phyloP scores from a whole-genome alignment of 2,329 filamentous ascomycete species.

The Neopestalotiopsis rosae region DNA sequence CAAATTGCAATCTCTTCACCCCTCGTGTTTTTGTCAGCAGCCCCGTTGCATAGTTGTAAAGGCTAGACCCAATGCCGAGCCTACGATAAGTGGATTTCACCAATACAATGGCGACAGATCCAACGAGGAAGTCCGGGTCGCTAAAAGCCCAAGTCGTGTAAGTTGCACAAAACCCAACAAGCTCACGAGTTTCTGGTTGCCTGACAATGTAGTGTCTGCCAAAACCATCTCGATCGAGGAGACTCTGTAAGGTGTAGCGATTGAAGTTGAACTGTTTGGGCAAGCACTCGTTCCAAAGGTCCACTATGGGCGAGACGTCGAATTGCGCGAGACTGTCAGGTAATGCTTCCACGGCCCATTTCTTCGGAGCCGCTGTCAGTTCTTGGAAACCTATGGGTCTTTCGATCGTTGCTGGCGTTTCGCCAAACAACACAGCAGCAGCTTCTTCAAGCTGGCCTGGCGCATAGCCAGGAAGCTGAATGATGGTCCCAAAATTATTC shows the following conservation, averaged over 20 bases:
- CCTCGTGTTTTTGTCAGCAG: conserved; percentile 56
- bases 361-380: conserved; percentile 35
- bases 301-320: conserved; percentile 43
- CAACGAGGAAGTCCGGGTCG: conserved; percentile 56
- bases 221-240: conserved; percentile 61
- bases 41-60: conserved; percentile 57
- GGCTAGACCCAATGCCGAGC: conserved; percentile 56
- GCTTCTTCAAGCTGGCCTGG: conserved; percentile 52
- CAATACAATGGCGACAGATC: conserved; percentile 59
- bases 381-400: conserved; percentile 22
- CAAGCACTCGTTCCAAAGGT: conserved; percentile 53
- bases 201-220: conserved; percentile 62
- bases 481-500: conserved; percentile 54
- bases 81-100: conserved; percentile 53
- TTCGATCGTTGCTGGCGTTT: conserved; percentile 26
- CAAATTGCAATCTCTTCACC: conserved; percentile 60
- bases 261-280: conserved; percentile 52
- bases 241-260: conserved; percentile 44
- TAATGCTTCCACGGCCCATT: conserved; percentile 50
- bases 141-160: conserved; percentile 63
- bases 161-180: conserved; percentile 65
- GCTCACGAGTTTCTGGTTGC: conserved; percentile 45
- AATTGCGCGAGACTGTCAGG: conserved; percentile 42
- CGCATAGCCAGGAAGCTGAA: conserved; percentile 56
- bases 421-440: conserved; percentile 57